phyloP scores from a whole-genome alignment of 2,329 filamentous ascomycete species.

The Claviceps digitariae region DNA sequence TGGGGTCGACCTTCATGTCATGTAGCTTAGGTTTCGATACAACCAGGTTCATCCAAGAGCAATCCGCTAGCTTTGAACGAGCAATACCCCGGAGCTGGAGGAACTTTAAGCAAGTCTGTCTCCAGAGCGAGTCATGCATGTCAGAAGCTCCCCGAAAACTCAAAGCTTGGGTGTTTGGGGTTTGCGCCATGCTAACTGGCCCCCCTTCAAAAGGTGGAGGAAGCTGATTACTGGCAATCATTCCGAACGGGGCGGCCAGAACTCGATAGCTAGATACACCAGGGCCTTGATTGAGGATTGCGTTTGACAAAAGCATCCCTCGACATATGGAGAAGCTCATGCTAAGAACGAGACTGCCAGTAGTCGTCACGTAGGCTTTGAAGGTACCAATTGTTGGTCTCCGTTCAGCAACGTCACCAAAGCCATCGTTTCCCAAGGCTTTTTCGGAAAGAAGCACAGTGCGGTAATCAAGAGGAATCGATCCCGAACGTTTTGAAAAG shows the following conservation, averaged over 20 bases:
- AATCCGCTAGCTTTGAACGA: constrained; percentile 26
- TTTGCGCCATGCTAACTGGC: constrained; percentile 30
- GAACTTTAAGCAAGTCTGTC: constrained; percentile 34
- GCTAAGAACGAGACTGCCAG: constrained; percentile 37
- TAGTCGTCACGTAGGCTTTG: constrained; percentile 41
- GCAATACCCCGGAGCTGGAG: constrained; percentile 37
- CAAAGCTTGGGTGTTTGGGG: constrained; percentile 38
- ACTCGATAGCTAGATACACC: constrained; percentile 30
- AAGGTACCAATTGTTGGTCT: constrained; percentile 33
- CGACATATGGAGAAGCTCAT: constrained; percentile 33
- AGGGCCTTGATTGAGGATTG: constrained; percentile 25
- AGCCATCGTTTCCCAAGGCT: constrained; percentile 7
- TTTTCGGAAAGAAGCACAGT: constrained; percentile 32
- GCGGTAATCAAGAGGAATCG: constrained; percentile 39
- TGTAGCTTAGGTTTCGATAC: constrained; percentile 30
- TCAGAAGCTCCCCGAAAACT: constrained; percentile 27
- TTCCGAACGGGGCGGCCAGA: constrained; percentile 41
- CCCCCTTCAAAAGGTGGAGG: constrained; percentile 9
- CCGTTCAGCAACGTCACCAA: constrained; percentile 9
- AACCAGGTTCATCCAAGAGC: constrained; percentile 38
- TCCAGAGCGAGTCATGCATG: constrained; percentile 32
- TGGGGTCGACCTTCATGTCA: constrained; percentile 29
- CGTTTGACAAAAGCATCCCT: constrained; percentile 33
- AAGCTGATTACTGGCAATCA: constrained; percentile 18
- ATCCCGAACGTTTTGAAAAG: constrained; percentile 34